Base-by-base conservation (phyloP, 2,329 filamentous ascomycete species). In the Fusarium multiceps region DNA sequence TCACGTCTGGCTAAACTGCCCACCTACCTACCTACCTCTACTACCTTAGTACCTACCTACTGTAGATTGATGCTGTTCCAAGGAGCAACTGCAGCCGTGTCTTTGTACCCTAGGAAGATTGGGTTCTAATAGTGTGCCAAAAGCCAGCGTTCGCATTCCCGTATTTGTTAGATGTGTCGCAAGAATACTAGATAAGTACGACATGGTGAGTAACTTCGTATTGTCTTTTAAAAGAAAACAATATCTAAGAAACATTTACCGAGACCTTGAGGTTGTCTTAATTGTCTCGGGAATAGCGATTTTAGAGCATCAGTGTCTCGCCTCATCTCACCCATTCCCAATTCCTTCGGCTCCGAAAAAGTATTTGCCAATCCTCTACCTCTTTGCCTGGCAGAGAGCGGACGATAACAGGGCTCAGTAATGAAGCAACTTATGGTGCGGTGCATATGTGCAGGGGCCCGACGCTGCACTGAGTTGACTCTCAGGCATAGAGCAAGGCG, bases 221-320 rank as follows among this genome's bases (percentile, higher is more conserved):
- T 30, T 30, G 12, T 30, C 28, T 30, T 30, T 30, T 13, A 7
- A 30, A 30, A 30, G 28, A 30, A 30, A 28, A 41, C 23, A 51
- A 37, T 25, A 14, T 25, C 20, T 20, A 43, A 42, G 16, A 32
- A 27, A 40, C 6, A 20, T 43, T 34, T 62, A 16, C 56, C 48
- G 40, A 63, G 65, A 69, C 50, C 20, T 58, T 40, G 23, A 49
- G 21, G 37, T 49, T 23, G 23, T 27, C 49, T 37, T 37, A 56
- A 55, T 63, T 71, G 72, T 73, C 63, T 74, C 62, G 62, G 67
- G 55, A 68, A 43, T 65, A 57, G 50, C 30, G 55, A 65, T 68
- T 48, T 49, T n/a, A 51, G 42, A 50, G 55, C 28, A 53, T 61
- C 40, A 20, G 27, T 37, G 41, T 42, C n/a, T 51, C 66, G 34